These are phyloP conservation scores for Paramecium primaurelia DNA, from an alignment of 73 alveolate genomes.

Conservation along the genomic window DNA sequence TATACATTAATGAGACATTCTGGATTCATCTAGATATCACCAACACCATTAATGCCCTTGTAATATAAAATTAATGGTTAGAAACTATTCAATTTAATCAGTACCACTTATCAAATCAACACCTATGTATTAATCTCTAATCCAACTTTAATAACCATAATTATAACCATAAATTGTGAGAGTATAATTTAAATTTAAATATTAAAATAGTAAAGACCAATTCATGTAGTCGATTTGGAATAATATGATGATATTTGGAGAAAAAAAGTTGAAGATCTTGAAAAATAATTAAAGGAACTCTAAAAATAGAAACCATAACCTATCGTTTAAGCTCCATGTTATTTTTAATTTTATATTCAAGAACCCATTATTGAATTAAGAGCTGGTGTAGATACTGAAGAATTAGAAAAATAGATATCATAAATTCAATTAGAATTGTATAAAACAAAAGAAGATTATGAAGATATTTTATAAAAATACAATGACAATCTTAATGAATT, in stretches of 20 bases:
- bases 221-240: not conserved
- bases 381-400: slow-evolving; percentile 8
- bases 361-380: not conserved
- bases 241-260: slow-evolving; percentile 13
- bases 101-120: not conserved
- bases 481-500: not conserved
- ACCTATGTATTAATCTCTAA: not conserved
- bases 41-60: not conserved
- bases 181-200: not conserved
- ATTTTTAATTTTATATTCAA: not conserved
- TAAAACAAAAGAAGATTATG: not conserved
- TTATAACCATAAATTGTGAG: not conserved
- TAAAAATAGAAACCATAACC: not conserved
- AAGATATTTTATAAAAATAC: not conserved
- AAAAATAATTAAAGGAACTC: not conserved
- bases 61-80: not conserved
- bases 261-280: not conserved
- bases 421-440: not conserved
- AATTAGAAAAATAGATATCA: not conserved
- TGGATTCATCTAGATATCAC: not conserved
- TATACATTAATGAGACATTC: not conserved
- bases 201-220: not conserved
- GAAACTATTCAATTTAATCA: not conserved
- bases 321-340: not conserved
- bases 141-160: not conserved